Evolutionary conservation across 495 filamentous ascomycete genomes (phyloP).

Genomic region (Jackrogersella multiformis): DNA sequence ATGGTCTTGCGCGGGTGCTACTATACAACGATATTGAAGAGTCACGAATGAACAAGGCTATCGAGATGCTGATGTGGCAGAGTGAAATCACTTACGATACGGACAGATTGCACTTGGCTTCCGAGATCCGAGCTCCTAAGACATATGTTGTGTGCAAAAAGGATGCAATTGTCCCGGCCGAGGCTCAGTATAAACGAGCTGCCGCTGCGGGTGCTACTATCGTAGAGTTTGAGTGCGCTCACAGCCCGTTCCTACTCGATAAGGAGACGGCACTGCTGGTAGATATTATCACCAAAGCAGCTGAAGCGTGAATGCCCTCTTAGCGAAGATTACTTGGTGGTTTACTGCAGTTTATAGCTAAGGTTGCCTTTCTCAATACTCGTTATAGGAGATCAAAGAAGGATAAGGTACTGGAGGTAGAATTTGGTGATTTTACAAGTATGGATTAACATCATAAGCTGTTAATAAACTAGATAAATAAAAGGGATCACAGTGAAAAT

Average conservation of each 20-base stretch:
- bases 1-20: conserved; percentile 24
- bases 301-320: not conserved
- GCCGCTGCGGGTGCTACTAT: conserved; percentile 8
- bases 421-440: no score
- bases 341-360: not conserved
- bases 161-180: conserved; percentile 20
- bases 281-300: conserved; percentile 15
- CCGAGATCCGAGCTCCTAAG: conserved; percentile 21
- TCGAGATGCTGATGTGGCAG: conserved; percentile 20
- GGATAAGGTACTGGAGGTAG: no score
- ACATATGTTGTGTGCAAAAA: conserved; percentile 34
- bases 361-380: not conserved
- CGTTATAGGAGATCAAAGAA: no score
- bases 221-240: conserved; percentile 23
- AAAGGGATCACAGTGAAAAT: no score
- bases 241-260: conserved; percentile 28
- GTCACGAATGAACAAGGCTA: conserved; percentile 30
- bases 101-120: not conserved
- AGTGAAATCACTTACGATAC: not conserved
- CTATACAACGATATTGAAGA: conserved; percentile 46
- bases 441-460: no score
- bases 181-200: conserved; percentile 19
- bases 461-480: no score
- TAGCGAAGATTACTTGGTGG: not conserved
- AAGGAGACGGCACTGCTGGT: conserved; percentile 12